phyloP scores from a whole-genome alignment of 164 flowering plant species.

The Annona squamosa region DNA sequence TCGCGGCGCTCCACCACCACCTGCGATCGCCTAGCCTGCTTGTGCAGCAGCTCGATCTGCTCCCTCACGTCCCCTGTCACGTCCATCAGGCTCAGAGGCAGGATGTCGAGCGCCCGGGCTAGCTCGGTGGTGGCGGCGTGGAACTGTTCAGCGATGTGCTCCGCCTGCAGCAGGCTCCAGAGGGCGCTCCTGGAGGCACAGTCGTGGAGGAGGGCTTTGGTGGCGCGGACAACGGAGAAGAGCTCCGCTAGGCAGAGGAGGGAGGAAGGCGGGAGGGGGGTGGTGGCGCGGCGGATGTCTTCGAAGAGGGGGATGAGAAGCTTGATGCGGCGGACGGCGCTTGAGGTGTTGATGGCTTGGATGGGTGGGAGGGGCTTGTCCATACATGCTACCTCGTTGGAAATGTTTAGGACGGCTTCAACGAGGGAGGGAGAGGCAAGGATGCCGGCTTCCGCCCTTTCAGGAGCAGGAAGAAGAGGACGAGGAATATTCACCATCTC shows the following conservation, averaged over 20 bases:
- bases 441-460: constrained; percentile 33
- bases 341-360: constrained; percentile 37
- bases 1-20: constrained; percentile 40
- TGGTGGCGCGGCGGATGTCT: constrained; percentile 41
- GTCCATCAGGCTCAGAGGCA: constrained; percentile 54
- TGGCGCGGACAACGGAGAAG: constrained; percentile 39
- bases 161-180: constrained; percentile 52
- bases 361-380: constrained; percentile 36
- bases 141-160: constrained; percentile 41
- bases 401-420: constrained; percentile 43
- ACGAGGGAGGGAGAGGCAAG: constrained; percentile 42
- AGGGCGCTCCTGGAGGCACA: constrained; percentile 42
- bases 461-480: constrained; percentile 9
- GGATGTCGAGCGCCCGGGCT: constrained; percentile 54
- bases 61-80: constrained; percentile 46
- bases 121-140: constrained; percentile 45
- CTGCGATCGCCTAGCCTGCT: constrained; percentile 44
- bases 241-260: constrained; percentile 62
- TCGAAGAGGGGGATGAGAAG: constrained; percentile 57
- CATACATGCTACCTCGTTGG: constrained; percentile 39
- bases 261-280: constrained; percentile 51
- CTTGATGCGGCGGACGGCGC: constrained; percentile 47
- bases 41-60: constrained; percentile 75
- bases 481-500: too few species aligned
- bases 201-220: constrained; percentile 35